These are phyloP conservation scores for Eucalyptus albens DNA, from an alignment of 345 rosid species.

Conservation along the genomic window DNA sequence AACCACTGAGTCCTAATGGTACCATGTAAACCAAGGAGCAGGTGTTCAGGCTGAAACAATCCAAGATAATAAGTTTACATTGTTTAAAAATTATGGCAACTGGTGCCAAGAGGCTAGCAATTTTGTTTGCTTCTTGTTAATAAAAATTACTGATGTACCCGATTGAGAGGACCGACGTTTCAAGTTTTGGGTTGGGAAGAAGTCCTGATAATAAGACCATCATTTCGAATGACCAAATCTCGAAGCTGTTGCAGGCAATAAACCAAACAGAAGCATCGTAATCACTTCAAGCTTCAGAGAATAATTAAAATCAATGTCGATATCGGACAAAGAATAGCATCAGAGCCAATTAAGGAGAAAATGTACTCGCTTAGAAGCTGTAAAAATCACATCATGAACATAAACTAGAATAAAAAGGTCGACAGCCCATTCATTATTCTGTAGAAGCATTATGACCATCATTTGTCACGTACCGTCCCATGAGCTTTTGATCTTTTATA, in stretches of 20 bases:
- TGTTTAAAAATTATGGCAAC: not conserved
- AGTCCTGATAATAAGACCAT: not conserved
- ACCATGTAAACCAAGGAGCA: not conserved
- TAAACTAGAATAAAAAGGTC: not conserved
- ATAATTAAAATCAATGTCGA: not conserved
- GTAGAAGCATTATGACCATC: not conserved
- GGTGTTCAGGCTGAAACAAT: slow-evolving; percentile 9
- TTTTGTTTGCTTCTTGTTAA: not conserved
- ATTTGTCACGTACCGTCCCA: not conserved
- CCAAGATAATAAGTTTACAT: slow-evolving; percentile 21
- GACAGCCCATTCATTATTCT: not conserved
- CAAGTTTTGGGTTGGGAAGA: not conserved
- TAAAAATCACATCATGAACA: not conserved
- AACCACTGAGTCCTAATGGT: slow-evolving; percentile 12
- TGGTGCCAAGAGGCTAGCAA: not conserved
- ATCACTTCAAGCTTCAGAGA: not conserved
- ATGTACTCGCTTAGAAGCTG: not conserved
- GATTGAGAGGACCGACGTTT: not conserved
- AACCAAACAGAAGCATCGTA: not conserved
- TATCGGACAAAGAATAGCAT: not conserved
- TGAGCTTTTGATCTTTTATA: not conserved
- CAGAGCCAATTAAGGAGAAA: not conserved
- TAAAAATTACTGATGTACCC: not conserved
- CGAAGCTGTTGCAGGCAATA: not conserved
- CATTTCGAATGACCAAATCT: not conserved